Base-by-base conservation (phyloP, 164 flowering plant genomes). In the Santalum album region DNA sequence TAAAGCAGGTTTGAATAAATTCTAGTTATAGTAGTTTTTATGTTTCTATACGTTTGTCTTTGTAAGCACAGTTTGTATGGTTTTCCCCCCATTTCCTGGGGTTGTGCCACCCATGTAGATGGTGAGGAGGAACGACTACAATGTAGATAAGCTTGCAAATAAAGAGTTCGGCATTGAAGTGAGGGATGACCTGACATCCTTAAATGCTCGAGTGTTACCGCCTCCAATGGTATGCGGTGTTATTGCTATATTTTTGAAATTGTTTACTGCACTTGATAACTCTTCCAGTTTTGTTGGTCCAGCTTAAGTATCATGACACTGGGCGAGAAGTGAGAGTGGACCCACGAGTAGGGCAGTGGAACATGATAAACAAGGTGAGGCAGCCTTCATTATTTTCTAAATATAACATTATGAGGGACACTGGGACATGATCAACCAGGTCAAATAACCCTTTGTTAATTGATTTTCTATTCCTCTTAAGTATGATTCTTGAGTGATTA, bases 321-420 rank as follows among this genome's bases (percentile, higher is more conserved):
- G 91, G 98, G 2, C 58, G 54, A 21, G 84, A 83, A 23, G 7
- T 46, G 7, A 57, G 24, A 20, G 74, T 79, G 25, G 68, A 69
- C 29, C 99, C 99, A 1, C 46, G 60, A 7, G 70, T 77, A n/a
- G 99, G 99, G 0, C 82, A 75, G 19, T 92, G 99, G 99, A 92
- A 90, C 27, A 90, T 92, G 99, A 90, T 82, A 0, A 65, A 83
- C 56, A 77, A 79, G 83, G 99, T 89, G 38, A 50, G 24, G 20
- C 25, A 1, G 50, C 5, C 25, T 42, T 17, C n/a, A 18, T 42
- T 32, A 7, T 32, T 6, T 32, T 32, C 12, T 32, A 32, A 12
- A 32, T 32, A 6, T 32, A 6, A 12, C 12, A 6, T 32, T 7
- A 32, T 32, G 36, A 32, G n/a, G n/a, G n/a, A n/a, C n/a, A n/a